Base-by-base conservation (phyloP, 106 monocot species). In the Apostasia ramifera region DNA sequence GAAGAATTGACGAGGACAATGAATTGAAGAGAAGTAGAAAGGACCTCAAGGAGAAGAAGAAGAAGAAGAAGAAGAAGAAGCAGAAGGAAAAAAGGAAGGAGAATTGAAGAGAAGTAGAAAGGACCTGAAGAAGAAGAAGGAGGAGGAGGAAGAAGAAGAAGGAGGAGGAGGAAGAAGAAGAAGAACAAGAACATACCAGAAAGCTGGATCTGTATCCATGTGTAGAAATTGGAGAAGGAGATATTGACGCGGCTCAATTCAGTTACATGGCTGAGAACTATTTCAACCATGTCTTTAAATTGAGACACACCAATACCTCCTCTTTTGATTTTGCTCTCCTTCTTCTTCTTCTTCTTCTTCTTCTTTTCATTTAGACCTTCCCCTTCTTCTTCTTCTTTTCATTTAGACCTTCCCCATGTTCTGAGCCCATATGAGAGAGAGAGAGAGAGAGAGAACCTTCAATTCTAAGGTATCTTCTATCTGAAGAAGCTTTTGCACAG, bases 191-290 rank as follows among this genome's bases (percentile, higher is more conserved):
- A 26, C 26, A 26, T 26, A 26, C 26, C 26, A 26, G 26, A 26
- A 26, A 26, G 26, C 26, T 26, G 26, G 26, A 26, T 26, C 26
- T 26, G 26, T 26, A 26, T 26, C 26, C 26, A 26, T 26, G 26
- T 26, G 26, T 26, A 26, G 26, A 26, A 0, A 26, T 26, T 26
- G 26, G 26, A 26, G 26, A 49, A 68, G 68, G 69, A 70, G 69
- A 70, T 70, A 70, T 54, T 70, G 69, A 70, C 69, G 69, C 69
- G 69, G 69, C 69, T 70, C 69, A 70, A 70, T 54, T 56, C 52
- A 70, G 57, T 13, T 11, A 49, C 45, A 70, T 70, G 69, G 40
- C 53, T 54, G 53, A 11, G n/a, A 8, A 70, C 8, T 3, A 14
- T 10, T 12, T 57, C 69, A 46, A n/a, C 69, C 69, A 55, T 57